Evolutionary conservation across 2,329 filamentous ascomycete species (phyloP), one percentile per base, ranked within the genome.

Genomic region (Zopfia rhizophila): DNA sequence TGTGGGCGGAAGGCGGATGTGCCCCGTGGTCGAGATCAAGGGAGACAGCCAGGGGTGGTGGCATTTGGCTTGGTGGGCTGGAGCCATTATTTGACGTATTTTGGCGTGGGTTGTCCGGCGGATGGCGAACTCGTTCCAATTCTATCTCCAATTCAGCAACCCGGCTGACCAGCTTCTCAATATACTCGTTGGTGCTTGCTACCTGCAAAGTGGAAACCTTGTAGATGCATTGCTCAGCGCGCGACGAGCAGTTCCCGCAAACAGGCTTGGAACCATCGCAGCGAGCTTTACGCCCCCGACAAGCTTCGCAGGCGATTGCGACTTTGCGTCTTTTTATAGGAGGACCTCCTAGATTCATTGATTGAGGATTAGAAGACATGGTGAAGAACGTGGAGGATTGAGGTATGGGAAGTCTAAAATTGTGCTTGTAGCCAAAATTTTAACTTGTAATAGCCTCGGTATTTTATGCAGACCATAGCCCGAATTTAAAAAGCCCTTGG

Each of bases 241-340:
- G 40, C 11, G 35, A 40, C n/a, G 32, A 31, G 27, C 46, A 49
- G 7, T 33, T 29, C 19, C 33, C 40, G 22, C 46, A 49, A 27
- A 18, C 44, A 17, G 46, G 46, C 23, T 49, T 49, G 25, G 35
- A 31, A 21, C 46, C 46, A 29, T 49, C 36, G 22, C 46, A 49
- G 36, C 46, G 40, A 37, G 44, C 44, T 16, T 45, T 49, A 5
- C 46, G 46, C 17, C 25, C 41, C 23, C 46, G 46, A 37, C 46
- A 49, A 22, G 28, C 40, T 23, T 49, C 46, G 25, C 46, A 49
- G 4, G 46, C 46, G n/a, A 39, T 31, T 59, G 32, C 58, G 12
- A 23, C n/a, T 2, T n/a, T 3, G 5, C n/a, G n/a, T n/a, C n/a
- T n/a, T n/a, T n/a, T n/a, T n/a, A n/a, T n/a, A n/a, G n/a, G n/a